Evolutionary conservation across 805 yeast species (phyloP), one percentile per base, ranked within the genome.

Genomic region (Suhomyces sp.): DNA sequence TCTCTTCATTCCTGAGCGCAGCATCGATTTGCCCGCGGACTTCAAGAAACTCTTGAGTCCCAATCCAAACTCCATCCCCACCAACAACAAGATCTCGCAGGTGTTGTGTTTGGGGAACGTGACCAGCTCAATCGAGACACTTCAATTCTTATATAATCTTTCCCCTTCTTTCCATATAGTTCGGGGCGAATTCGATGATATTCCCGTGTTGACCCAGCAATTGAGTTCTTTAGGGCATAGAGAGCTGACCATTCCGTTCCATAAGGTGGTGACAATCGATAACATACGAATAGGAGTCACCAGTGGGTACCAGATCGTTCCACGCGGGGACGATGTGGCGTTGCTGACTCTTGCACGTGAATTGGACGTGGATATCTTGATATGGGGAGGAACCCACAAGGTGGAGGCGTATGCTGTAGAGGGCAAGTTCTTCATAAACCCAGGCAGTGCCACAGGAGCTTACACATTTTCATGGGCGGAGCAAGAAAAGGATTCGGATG

Each of bases 361-460:
- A 61, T 72, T 90, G 70, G 95, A 90, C 55, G 97, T 86, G 25
- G 98, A 93, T 58, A 76, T 93, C 4, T 66, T 93, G 46, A 69
- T 93, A 10, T 88, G 93, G 84, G 97, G 98, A 10, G 95, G 96
- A 0, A 83, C 95, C 2, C 95, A 88, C 56, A 77, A 79, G 45
- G 95, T 88, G 4, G 98, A 91, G 54, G 96, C 97, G 0, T 91
- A 88, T 53, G 85, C 93, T 7, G 65, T 90, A 39, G 98, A 88
- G 46, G 95, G 95, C 15, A 87, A 86, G 60, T 87, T 90, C 57
- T 93, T 93, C 53, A 74, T 93, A n/a, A 91, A 87, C 56, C 98
- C 98, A 0, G 98, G 98, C 0, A 83, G 95, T 54, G 95, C 95
- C 26, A 90, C 97, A 0, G 98, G 98, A 17, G 96, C 97, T 0